Evolutionary conservation across 2,329 filamentous ascomycete species (phyloP), one percentile per base, ranked within the genome.

Genomic region (Scedosporium boydii): DNA sequence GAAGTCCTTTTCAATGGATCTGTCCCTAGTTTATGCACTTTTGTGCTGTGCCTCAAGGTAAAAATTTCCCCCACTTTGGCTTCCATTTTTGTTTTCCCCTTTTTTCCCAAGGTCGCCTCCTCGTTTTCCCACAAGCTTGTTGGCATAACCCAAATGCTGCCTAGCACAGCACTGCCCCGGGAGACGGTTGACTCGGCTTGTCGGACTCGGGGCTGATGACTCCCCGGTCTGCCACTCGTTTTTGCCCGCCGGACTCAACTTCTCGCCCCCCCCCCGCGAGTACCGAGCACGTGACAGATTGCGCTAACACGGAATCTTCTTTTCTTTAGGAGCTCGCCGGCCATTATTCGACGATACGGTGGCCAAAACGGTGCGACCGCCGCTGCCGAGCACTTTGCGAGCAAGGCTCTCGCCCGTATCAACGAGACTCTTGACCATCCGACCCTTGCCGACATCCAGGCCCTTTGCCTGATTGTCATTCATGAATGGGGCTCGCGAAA

Each of bases 401-500:
- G 76, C 68, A 86, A 86, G 77, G 78, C 82, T 9, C 80, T 84
- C 71, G 76, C 75, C 68, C 73, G 82, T 63, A 80, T 86, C 70
- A 84, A 82, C 74, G 77, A 82, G 71, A 82, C 82, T 51, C 72
- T 86, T 58, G 83, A 86, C 67, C 81, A 84, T 66, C 83, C 83
- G 26, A 82, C 77, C 65, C 78, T 86, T 48, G 81, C 82, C 62
- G 83, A 86, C 65, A 84, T 86, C 63, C 83, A 86, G 74, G 80
- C 83, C 58, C 75, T 86, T 34, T 85, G 83, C 72, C 76, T 86
- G 62, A 73, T 86, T 66, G 81, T 84, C 66, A 83, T 86, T 60
- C 83, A 86, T 67, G 83, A 86, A 72, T 86, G 83, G 83, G 83
- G 83, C 58, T 81, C 80, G 63, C 75, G 83, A 51, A 85, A 85